Evolutionary conservation across 352 stramenopile species (phyloP).

Genomic region (Globisporangium radiosum): DNA sequence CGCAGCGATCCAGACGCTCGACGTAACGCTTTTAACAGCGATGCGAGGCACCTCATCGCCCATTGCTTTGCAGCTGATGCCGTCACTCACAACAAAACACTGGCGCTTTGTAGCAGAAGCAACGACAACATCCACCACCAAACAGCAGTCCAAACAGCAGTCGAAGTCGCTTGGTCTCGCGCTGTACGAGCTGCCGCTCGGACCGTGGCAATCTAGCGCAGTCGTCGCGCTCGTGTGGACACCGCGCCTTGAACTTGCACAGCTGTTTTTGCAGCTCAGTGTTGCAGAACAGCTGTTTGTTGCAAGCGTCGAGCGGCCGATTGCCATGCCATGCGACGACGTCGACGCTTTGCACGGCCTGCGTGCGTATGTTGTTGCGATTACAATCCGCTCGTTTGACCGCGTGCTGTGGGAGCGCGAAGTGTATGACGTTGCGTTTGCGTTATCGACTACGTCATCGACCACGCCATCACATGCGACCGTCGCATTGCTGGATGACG

Average conservation of each 20-base stretch:
- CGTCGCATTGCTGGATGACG: slow-evolving; percentile 27
- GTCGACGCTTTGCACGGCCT: slow-evolving; percentile 34
- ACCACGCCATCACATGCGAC: slow-evolving; percentile 4
- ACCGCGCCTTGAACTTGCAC: slow-evolving; percentile 28
- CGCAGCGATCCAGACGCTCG: slow-evolving; percentile 19
- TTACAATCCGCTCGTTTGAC: slow-evolving; percentile 38
- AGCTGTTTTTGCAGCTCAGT: slow-evolving; percentile 45
- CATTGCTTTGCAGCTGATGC: slow-evolving; percentile 8
- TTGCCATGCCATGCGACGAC: slow-evolving; percentile 28
- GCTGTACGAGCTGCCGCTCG: slow-evolving; percentile 44
- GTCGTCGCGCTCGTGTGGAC: slow-evolving; percentile 49
- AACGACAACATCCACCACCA: slow-evolving; percentile 21
- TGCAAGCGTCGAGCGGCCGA: slow-evolving; percentile 20
- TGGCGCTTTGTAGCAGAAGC: slow-evolving; percentile 33
- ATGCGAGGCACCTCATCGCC: slow-evolving; percentile 9
- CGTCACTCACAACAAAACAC: slow-evolving; percentile 13
- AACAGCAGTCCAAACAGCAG: slow-evolving; percentile 5
- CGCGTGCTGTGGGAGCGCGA: slow-evolving; percentile 47
- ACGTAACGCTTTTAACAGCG: slow-evolving; percentile 17
- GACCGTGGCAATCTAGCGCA: slow-evolving; percentile 29
- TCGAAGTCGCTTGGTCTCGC: slow-evolving; percentile 23
- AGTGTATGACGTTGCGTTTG: slow-evolving; percentile 37
- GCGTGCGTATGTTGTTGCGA: slow-evolving; percentile 37
- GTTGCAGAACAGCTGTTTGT: slow-evolving; percentile 36
- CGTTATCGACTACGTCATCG: neutral